Evolutionary conservation across 2,329 filamentous ascomycete genomes (phyloP).

Genomic region (Colletotrichum sp.): DNA sequence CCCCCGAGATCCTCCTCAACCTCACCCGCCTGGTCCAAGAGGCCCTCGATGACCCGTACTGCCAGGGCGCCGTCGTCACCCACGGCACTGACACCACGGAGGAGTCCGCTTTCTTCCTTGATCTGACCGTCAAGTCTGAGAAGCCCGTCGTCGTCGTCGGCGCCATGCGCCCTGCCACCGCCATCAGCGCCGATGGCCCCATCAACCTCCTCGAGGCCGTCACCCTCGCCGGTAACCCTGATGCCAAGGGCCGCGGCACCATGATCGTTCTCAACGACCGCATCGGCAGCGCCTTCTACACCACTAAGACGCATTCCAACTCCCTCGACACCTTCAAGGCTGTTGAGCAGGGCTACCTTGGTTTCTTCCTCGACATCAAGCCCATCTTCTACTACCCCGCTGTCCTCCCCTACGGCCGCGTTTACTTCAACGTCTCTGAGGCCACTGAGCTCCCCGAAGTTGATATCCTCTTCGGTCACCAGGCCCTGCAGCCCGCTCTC

Average conservation of each 20-base stretch:
- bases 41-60: conserved; percentile 48
- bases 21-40: conserved; percentile 52
- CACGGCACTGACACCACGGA: conserved; percentile 72
- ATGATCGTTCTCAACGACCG: conserved; percentile 66
- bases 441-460: conserved; percentile 53
- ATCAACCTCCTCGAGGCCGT: conserved; percentile 67
- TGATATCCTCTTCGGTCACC: conserved; percentile 61
- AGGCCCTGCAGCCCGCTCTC: conserved; percentile 54
- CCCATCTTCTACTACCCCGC: conserved; percentile 67
- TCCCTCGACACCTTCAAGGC: conserved; percentile 67
- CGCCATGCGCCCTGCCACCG: conserved; percentile 68
- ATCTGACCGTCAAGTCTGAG: conserved; percentile 58
- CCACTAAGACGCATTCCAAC: conserved; percentile 68
- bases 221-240: conserved; percentile 54
- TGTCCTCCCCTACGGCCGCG: conserved; percentile 50
- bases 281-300: conserved; percentile 55
- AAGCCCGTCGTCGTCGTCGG: conserved; percentile 68
- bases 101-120: conserved; percentile 68
- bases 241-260: conserved; percentile 55
- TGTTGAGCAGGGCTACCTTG: conserved; percentile 61
- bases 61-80: conserved; percentile 61
- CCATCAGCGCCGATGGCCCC: conserved; percentile 67
- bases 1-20: conserved; percentile 50
- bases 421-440: conserved; percentile 44
- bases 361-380: conserved; percentile 61